A percentile compares a stretch with the other conserved stretches of the same genome.
These are phyloP conservation scores for Cyberlindnera mississippiensis DNA, from an alignment of 805 yeast genomes.

Conservation along the genomic window DNA sequence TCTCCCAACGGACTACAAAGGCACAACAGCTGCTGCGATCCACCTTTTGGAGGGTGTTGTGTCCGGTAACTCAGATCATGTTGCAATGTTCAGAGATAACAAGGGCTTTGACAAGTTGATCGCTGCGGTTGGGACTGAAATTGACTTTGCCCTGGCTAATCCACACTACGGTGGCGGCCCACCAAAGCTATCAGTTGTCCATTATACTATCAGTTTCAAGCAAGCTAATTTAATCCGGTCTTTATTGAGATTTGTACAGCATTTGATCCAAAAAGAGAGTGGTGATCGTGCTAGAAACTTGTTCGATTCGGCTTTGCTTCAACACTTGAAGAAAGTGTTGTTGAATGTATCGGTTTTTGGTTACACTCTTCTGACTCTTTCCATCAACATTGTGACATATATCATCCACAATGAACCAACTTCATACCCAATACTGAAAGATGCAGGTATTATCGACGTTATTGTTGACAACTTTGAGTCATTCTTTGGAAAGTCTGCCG, in stretches of 20 bases:
- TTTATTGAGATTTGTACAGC: conserved; percentile 57
- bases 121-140: conserved; percentile 57
- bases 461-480: conserved; percentile 54
- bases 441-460: conserved; percentile 66
- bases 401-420: conserved; percentile 91
- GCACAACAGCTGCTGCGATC: conserved; percentile 60
- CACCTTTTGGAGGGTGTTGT: conserved; percentile 42
- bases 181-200: conserved; percentile 45
- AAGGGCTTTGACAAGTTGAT: conserved; percentile 66
- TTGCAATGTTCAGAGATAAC: conserved; percentile 59
- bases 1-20: conserved; percentile 46
- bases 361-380: conserved; percentile 52
- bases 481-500: conserved; percentile 55
- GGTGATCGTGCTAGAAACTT: conserved; percentile 83
- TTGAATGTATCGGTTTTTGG: conserved; percentile 61
- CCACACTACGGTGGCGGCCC: conserved; percentile 59
- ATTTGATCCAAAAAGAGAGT: conserved; percentile 64
- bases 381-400: conserved; percentile 59
- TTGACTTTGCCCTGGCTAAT: conserved; percentile 55
- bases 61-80: conserved; percentile 40
- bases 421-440: conserved; percentile 73
- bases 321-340: conserved; percentile 55
- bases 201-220: conserved; percentile 51
- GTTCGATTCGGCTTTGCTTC: conserved; percentile 77
- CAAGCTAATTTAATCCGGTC: conserved; percentile 59